Evolutionary conservation across 768 basidiomycete genomes (phyloP).

Genomic region (Cystobasidium tubakii): DNA sequence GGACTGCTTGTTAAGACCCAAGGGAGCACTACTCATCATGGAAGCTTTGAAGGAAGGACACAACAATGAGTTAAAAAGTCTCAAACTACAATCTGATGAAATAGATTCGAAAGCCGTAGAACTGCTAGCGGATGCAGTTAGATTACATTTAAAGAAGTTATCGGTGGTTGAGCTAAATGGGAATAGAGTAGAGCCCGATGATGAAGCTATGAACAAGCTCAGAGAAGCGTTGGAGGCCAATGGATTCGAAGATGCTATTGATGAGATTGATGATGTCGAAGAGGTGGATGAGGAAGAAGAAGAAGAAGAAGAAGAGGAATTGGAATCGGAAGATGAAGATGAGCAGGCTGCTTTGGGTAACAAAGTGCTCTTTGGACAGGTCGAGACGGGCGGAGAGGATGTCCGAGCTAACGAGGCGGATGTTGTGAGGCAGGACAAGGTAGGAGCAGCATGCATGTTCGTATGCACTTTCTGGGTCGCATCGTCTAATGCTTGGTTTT

Average conservation of each 20-base stretch:
- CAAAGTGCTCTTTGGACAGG: not conserved
- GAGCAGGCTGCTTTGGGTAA: not conserved
- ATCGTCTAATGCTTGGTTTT: not conserved
- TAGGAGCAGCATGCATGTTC: not conserved
- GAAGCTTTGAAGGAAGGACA: constrained; percentile 62
- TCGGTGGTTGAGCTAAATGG: constrained; percentile 76
- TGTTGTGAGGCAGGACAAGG: constrained; percentile 31
- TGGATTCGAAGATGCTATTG: constrained; percentile 47
- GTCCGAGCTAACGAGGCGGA: constrained; percentile 17
- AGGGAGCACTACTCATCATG: constrained; percentile 68
- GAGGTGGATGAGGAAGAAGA: constrained; percentile 43
- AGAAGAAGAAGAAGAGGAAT: constrained; percentile 38
- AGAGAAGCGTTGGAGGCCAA: constrained; percentile 75
- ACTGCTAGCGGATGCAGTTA: constrained; percentile 64
- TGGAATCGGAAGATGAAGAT: constrained; percentile 27
- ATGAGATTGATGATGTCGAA: constrained; percentile 40
- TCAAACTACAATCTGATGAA: constrained; percentile 89
- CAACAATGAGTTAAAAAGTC: constrained; percentile 65
- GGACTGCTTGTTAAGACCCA: constrained; percentile 77
- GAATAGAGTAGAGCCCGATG: constrained; percentile 59
- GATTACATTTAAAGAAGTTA: constrained; percentile 58
- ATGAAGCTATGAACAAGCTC: constrained; percentile 72
- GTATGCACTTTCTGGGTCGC: not conserved
- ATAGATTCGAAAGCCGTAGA: constrained; percentile 65
- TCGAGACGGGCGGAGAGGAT: constrained; percentile 17